Base-by-base conservation (phyloP, 805 yeast species). In the Candida corydali region DNA sequence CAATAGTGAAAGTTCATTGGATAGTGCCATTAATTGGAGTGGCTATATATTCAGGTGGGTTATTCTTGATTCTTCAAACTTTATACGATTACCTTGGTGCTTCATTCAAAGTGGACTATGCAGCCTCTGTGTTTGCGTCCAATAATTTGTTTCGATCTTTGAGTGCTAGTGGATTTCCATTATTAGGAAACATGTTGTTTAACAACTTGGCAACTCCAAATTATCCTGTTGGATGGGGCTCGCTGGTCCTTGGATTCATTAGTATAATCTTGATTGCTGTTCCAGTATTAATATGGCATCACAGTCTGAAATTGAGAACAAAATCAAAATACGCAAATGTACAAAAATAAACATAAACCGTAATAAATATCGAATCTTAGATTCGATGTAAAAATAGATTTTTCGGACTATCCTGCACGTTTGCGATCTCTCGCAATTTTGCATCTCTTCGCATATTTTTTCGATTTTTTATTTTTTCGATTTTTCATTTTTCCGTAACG, bases 161-260 rank as follows among this genome's bases (percentile, higher is more conserved):
- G 2, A 68, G 72, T 5, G 54, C 55, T 2, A 65, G 69, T 44
- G 83, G 78, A 2, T 78, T 79, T 63, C 83, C 85, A 27, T 63
- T 83, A 36, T 80, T 82, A 54, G 82, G 84, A 5, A 51, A 64
- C 24, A 73, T 75, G 25, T 69, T 83, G 75, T 83, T 71, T 51
- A 57, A 63, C 37, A 70, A 75, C 45, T 58, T 75, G 37, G 70
- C 69, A 7, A 67, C 70, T 32, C 57, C 65, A 2, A 67, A 63
- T 25, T 79, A 59, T 50, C 82, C 83, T 1, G 75, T 73, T 14
- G 81, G 66, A 2, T 78, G 80, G 81, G 83, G 81, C 2, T 58
- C 73, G 3, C 62, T 73, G 5, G 42, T 76, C 10, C 45, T 51
- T 26, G 80, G 72, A 1, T 72, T 73, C 43, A 46, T 74, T 27